Evolutionary conservation across 2,329 filamentous ascomycete genomes (phyloP).

Genomic region (Dothistroma pini): DNA sequence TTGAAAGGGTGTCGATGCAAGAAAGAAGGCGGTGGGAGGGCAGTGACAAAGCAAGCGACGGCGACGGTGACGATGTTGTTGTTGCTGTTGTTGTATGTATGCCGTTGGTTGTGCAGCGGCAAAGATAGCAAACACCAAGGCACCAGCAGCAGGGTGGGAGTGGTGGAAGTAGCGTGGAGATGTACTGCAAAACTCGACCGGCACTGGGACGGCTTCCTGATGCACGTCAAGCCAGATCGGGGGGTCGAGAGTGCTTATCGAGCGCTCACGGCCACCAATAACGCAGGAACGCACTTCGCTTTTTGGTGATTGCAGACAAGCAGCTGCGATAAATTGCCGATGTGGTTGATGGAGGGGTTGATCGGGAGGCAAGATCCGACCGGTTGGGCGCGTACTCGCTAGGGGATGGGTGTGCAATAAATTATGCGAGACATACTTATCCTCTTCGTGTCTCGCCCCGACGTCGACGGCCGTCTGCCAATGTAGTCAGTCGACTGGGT

Average conservation of each 20-base stretch:
- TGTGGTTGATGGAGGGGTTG: not conserved
- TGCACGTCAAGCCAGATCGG: not conserved
- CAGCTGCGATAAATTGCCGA: not conserved
- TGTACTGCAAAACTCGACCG: not conserved
- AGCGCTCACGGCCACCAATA: not conserved
- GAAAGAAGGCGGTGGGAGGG: slow-evolving; percentile 7
- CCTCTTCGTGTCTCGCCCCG: slow-evolving; percentile 34
- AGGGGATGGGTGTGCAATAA: slow-evolving; percentile 5
- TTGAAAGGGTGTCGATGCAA: slow-evolving; percentile 34
- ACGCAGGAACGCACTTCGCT: not conserved
- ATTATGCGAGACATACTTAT: slow-evolving; percentile 28
- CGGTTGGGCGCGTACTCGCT: not conserved
- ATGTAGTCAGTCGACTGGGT: slow-evolving; percentile 29
- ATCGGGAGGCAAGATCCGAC: not conserved
- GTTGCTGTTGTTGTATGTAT: slow-evolving; percentile 1
- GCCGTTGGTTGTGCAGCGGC: slow-evolving; percentile 7
- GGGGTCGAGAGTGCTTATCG: not conserved
- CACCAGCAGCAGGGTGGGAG: not conserved
- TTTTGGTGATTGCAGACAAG: not conserved
- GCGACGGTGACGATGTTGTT: not conserved
- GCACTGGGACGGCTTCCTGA: not conserved
- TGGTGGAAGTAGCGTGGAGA: not conserved
- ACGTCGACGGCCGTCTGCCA: slow-evolving; percentile 31
- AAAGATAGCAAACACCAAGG: not conserved
- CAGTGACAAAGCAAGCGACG: not conserved